Conservation (phyloP, 2,329 filamentous ascomycete species). For the Xylaria sp. region DNA sequence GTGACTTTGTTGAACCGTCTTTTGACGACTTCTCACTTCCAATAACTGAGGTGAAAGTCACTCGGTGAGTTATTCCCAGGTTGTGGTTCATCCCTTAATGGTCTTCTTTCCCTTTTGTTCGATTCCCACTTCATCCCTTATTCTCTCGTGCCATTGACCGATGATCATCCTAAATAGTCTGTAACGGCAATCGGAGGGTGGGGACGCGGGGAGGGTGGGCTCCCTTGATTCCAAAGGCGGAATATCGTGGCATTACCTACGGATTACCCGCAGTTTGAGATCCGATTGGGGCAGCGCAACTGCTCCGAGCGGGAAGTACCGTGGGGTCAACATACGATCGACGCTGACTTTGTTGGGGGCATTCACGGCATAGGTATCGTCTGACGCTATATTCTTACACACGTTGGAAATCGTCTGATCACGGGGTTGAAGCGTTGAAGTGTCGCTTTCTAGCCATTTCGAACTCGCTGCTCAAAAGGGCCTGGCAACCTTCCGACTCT, state of each 20-base stretch:
- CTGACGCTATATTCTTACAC: background rate
- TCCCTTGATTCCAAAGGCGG: background rate
- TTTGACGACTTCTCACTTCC: background rate
- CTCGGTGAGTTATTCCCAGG: background rate
- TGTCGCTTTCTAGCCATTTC: conserved; percentile 6
- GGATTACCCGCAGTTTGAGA: background rate
- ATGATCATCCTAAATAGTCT: background rate
- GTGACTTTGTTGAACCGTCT: background rate
- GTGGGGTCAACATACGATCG: background rate
- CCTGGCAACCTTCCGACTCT: conserved; percentile 88
- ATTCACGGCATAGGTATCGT: background rate
- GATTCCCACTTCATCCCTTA: background rate
- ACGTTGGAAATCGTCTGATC: background rate
- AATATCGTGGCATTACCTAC: background rate
- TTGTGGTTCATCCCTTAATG: background rate
- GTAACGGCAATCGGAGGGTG: background rate
- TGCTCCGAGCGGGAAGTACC: background rate
- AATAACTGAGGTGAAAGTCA: background rate
- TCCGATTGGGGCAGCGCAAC: background rate
- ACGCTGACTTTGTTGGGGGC: background rate
- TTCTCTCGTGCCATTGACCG: background rate
- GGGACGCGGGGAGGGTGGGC: background rate
- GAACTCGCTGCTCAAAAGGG: conserved; percentile 57
- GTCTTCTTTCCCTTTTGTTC: background rate
- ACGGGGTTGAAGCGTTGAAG: background rate